Percentiles rank a stretch among this genome's conserved stretches.
Evolutionary conservation across 306 rosid genomes (phyloP).

Genomic region (Acacia melanoxylon): DNA sequence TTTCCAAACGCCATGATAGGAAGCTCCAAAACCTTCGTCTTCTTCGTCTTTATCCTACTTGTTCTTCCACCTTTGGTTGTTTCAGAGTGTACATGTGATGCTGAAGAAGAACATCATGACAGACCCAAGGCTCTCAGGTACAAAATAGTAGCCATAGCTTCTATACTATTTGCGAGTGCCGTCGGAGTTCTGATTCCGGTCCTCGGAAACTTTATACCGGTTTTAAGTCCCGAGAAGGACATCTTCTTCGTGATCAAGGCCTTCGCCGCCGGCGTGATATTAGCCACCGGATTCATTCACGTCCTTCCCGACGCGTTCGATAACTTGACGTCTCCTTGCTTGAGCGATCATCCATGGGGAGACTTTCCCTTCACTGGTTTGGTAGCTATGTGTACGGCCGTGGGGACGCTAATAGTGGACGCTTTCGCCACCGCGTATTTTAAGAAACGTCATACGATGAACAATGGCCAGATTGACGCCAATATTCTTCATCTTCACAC

Average conservation of each 20-base stretch:
- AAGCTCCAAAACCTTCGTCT: not conserved
- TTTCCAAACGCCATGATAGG: not conserved
- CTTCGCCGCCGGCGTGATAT: constrained; percentile 78
- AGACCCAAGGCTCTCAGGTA: constrained; percentile 40
- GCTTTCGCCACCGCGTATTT: not conserved
- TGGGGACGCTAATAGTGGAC: not conserved
- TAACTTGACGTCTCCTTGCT: not conserved
- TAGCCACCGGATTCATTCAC: constrained; percentile 79
- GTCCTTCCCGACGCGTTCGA: constrained; percentile 42
- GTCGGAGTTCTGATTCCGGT: constrained; percentile 65
- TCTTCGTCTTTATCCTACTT: not conserved
- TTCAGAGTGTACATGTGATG: constrained; percentile 34
- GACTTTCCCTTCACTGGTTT: not conserved
- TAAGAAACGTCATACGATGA: not conserved
- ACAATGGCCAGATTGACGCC: not conserved
- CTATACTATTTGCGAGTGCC: constrained; percentile 58
- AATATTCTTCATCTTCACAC: constrained; percentile 37
- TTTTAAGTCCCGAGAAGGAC: constrained; percentile 57
- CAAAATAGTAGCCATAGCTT: constrained; percentile 52
- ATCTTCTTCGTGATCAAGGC: constrained; percentile 66
- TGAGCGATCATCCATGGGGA: not conserved
- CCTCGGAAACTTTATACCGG: constrained; percentile 56
- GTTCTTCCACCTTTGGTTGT: constrained; percentile 11
- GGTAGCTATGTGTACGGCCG: not conserved
- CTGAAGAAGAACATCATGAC: constrained; percentile 2